phyloP scores from a whole-genome alignment of 2,329 filamentous ascomycete species.

The Mycogone perniciosa region DNA sequence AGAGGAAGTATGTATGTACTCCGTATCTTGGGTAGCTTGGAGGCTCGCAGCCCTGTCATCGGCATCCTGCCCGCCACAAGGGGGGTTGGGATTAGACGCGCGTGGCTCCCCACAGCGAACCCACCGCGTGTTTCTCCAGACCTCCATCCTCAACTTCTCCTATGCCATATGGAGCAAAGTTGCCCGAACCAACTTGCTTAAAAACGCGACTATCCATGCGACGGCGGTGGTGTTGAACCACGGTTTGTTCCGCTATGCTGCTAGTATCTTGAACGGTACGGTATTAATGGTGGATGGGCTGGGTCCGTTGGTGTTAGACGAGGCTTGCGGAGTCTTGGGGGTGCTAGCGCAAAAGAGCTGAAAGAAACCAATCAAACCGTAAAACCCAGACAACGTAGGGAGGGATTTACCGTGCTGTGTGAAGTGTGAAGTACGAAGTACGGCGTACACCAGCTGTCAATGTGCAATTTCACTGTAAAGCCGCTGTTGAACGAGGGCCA shows the following conservation, averaged over 20 bases:
- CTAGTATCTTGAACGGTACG: not conserved
- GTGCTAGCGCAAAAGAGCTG: conserved; percentile 6
- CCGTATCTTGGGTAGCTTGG: no score
- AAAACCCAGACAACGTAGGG: not conserved
- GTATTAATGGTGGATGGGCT: not conserved
- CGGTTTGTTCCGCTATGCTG: conserved; percentile 8
- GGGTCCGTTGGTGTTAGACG: not conserved
- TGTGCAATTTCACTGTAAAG: no score
- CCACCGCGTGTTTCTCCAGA: not conserved
- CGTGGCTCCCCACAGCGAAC: not conserved
- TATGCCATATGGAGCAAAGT: conserved; percentile 1
- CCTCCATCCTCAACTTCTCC: not conserved
- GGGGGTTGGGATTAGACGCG: conserved; percentile 1
- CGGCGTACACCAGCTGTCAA: no score
- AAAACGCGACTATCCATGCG: conserved; percentile 3
- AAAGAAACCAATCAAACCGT: conserved; percentile 5
- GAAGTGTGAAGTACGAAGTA: not conserved
- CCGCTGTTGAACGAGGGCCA: no score
- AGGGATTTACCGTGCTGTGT: conserved; percentile 5
- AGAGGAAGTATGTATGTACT: not conserved
- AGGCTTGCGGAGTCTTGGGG: not conserved
- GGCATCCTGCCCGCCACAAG: not conserved
- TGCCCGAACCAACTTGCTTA: not conserved
- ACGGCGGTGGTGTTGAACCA: conserved; percentile 2
- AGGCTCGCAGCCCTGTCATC: not conserved